Evolutionary conservation across 1,284 basidiomycete genomes (phyloP).

Genomic region (Sporisorium sorghi): DNA sequence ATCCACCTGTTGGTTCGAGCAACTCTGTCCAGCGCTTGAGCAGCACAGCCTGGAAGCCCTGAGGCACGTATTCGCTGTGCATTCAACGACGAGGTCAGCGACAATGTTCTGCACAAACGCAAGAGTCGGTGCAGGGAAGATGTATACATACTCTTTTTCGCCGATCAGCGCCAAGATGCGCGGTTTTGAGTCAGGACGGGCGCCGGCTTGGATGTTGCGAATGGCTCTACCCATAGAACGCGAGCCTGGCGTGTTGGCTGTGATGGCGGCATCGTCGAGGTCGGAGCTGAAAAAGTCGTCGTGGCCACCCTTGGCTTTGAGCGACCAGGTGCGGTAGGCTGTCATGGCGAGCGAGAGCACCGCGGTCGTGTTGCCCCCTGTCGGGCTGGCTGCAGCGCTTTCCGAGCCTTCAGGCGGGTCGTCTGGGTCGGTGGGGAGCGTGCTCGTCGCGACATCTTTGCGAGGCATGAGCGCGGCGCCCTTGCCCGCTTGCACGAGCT

Average conservation of each 20-base stretch:
- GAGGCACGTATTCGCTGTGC: conserved; percentile 53
- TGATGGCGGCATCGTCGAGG: conserved; percentile 40
- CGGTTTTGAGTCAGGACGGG: background rate
- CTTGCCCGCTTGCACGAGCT: conserved; percentile 20
- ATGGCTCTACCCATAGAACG: conserved; percentile 26
- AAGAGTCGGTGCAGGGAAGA: background rate
- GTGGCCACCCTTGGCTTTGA: conserved; percentile 54
- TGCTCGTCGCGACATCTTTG: background rate
- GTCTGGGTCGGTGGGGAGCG: conserved; percentile 18
- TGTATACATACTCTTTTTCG: conserved; percentile 54
- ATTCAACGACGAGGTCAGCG: background rate
- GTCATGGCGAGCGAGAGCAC: conserved; percentile 55
- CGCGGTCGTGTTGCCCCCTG: conserved; percentile 55
- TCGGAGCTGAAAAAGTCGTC: conserved; percentile 66
- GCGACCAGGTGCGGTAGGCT: conserved; percentile 62
- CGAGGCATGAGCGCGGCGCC: conserved; percentile 34
- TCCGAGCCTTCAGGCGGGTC: conserved; percentile 1
- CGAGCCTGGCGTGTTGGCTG: conserved; percentile 11
- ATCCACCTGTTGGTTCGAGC: conserved; percentile 21
- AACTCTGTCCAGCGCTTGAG: conserved; percentile 42
- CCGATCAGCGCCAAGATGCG: conserved; percentile 58
- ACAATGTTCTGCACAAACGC: background rate
- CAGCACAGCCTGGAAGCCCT: conserved; percentile 27
- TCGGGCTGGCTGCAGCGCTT: background rate
- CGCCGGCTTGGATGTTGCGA: conserved; percentile 15